Evolutionary conservation across 2,329 filamentous ascomycete species (phyloP), one percentile per base, ranked within the genome.

Genomic region (Juglanconis juglandina): DNA sequence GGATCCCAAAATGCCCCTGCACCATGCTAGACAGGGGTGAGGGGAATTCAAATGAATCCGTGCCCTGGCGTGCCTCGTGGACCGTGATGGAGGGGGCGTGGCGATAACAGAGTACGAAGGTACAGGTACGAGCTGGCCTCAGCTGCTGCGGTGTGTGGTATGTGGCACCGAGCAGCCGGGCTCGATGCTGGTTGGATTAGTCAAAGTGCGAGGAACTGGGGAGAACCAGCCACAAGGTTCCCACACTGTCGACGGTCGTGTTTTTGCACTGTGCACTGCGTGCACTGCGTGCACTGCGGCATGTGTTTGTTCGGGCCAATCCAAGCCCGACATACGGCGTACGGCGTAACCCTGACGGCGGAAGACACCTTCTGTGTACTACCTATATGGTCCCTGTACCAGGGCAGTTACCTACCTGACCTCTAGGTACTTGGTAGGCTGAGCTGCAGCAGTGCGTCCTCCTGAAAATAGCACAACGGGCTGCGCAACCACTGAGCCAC

Each of bases 41-140:
- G 47, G 37, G 44, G 44, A 50, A 32, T 53, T 17, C 44, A 54
- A 54, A 54, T 57, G 54, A 61, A 33, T 50, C 56, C 50, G 53
- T 53, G 39, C 54, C 39, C 50, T 48, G 48, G 56, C 49, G 53
- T 58, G 42, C 60, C 59, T 65, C 61, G 59, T 64, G 59, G 58
- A 42, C 33, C 51, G 52, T 53, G 62, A 61, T 64, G 17, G 59
- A 60, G 62, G 66, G 64, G 65, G 67, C 11, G 67, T 68, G 67
- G 44, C 51, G 32, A 51, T 68, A 68, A 44, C 39, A 35, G 14
- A 52, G 58, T 65, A 66, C 48, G 49, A 62, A n/a, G 44, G 41
- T 44, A 17, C 53, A 32, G n/a, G 42, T 37, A 47, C 52, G 51
- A 30, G 48, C 44, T 56, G 32, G 47, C 24, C 42, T 37, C 5